Percentiles rank a stretch among this genome's conserved stretches.
Evolutionary conservation across 1,139 yeast species (phyloP).

Genomic region (Kodamaea plutei): DNA sequence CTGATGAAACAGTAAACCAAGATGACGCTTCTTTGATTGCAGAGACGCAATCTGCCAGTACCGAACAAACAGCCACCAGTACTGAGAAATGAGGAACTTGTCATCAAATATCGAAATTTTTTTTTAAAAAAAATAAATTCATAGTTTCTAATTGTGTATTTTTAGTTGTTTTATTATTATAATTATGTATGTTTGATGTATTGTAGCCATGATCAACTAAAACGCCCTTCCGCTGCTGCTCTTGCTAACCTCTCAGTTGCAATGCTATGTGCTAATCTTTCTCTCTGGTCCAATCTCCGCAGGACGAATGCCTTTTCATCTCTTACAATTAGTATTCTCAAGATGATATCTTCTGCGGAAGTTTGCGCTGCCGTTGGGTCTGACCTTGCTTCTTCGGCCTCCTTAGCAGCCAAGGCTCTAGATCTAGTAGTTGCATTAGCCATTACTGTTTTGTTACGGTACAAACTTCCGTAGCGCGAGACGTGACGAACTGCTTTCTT

Average conservation of each 20-base stretch:
- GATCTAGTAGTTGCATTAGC: slow-evolving; percentile 69
- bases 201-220: slow-evolving; percentile 7
- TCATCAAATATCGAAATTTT: too few relatives aligned
- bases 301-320: slow-evolving; percentile 46
- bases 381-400: slow-evolving; percentile 48
- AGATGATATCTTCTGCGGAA: slow-evolving; percentile 60
- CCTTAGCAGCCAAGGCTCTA: slow-evolving; percentile 50
- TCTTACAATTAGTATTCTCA: slow-evolving; percentile 52
- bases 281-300: slow-evolving; percentile 57
- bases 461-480: slow-evolving; percentile 51
- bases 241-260: slow-evolving; percentile 55
- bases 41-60: slow-evolving; percentile 12
- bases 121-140: slow-evolving; percentile 7
- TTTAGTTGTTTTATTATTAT: slow-evolving; percentile 3
- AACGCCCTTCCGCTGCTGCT: slow-evolving; percentile 44
- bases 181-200: slow-evolving; percentile 3
- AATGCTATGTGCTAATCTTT: slow-evolving; percentile 56
- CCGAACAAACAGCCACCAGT: slow-evolving; percentile 1
- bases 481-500: slow-evolving; percentile 16
- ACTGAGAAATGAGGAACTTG: background rate
- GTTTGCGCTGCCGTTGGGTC: slow-evolving; percentile 56
- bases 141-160: slow-evolving; percentile 7
- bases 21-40: slow-evolving; percentile 25
- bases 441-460: slow-evolving; percentile 61
- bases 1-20: slow-evolving; percentile 38